Percentiles rank a stretch among this genome's conserved stretches.
Evolutionary conservation across 495 filamentous ascomycete genomes (phyloP).

Genomic region (Penicillium roqueforti): DNA sequence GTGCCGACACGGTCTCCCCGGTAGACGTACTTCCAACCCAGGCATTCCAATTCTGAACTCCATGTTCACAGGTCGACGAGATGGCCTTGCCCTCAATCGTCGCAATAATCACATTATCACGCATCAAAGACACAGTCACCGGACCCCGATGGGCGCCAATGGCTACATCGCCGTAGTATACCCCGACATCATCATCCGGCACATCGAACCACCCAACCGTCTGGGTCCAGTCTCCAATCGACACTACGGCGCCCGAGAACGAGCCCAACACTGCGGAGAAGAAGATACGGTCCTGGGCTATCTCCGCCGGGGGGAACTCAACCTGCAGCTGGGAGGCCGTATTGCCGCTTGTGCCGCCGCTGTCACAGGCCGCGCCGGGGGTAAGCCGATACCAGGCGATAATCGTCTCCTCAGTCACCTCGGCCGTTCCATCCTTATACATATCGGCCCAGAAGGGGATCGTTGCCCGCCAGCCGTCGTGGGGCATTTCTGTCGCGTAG

Average conservation of each 20-base stretch:
- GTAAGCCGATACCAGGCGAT: conserved; percentile 33
- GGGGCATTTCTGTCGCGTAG: background rate
- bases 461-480: background rate
- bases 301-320: background rate
- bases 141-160: background rate
- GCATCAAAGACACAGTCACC: too few species aligned
- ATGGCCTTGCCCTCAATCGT: too few species aligned
- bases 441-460: background rate
- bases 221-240: background rate
- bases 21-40: background rate
- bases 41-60: background rate
- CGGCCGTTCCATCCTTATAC: background rate
- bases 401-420: background rate
- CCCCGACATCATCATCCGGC: background rate
- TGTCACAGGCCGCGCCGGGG: background rate
- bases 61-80: too few species aligned
- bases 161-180: background rate
- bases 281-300: background rate
- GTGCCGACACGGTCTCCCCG: background rate
- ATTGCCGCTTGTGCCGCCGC: background rate
- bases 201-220: background rate
- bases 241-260: too few species aligned
- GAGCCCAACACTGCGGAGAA: background rate
- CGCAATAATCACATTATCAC: too few species aligned
- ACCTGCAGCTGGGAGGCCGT: conserved; percentile 1